phyloP scores from a whole-genome alignment of 306 rosid genomes.

The Vigna mungo region DNA sequence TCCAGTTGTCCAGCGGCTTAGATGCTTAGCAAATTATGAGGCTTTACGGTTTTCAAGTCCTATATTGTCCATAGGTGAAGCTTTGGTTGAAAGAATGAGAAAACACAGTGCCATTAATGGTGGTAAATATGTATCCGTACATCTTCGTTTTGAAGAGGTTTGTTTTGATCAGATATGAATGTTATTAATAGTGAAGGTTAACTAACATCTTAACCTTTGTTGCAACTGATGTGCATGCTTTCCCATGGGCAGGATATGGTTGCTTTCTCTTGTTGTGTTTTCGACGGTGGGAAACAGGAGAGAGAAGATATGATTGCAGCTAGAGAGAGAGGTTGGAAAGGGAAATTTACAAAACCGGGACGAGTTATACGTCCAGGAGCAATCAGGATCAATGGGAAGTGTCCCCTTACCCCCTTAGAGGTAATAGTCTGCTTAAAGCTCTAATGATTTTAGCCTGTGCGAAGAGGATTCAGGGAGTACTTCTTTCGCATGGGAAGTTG shows the following conservation, averaged over 20 bases:
- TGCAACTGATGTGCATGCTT: conserved; percentile 38
- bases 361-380: conserved; percentile 97
- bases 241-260: conserved; percentile 87
- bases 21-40: conserved; percentile 94
- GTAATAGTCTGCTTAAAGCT: conserved; percentile 54
- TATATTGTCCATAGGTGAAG: conserved; percentile 72
- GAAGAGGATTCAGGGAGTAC: conserved; percentile 35
- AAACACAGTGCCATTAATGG: conserved; percentile 79
- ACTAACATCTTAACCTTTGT: conserved; percentile 35
- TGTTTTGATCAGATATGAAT: conserved; percentile 41
- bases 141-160: conserved; percentile 99
- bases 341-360: conserved; percentile 96
- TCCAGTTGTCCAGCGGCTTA: conserved; percentile 85
- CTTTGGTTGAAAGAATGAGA: conserved; percentile 87
- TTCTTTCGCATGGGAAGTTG: conserved; percentile 25
- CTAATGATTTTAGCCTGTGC: background rate
- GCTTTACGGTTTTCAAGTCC: conserved; percentile 83
- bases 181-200: conserved; percentile 20
- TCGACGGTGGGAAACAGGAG: conserved; percentile 89
- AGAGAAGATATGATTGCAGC: conserved; percentile 86
- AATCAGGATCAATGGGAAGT: conserved; percentile 90
- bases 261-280: conserved; percentile 97
- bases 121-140: conserved; percentile 92
- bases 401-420: conserved; percentile 98
- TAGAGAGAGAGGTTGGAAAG: conserved; percentile 98